Evolutionary conservation across 805 yeast species (phyloP).

Genomic region (Metschnikowia anglica): DNA sequence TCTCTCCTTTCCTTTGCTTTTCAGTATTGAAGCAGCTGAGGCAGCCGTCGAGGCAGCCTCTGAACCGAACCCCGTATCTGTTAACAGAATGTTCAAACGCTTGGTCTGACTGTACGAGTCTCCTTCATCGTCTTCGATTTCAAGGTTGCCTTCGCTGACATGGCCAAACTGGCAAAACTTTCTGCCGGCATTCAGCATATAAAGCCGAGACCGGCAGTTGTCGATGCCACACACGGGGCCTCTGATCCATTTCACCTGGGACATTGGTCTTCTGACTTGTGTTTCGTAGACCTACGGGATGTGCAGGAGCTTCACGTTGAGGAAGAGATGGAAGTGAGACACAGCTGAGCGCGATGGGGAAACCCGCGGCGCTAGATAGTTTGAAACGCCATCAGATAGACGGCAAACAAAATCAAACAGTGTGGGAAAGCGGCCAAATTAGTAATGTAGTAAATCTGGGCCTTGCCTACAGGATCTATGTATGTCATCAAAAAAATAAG

Average conservation of each 20-base stretch:
- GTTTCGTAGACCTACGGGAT: background rate
- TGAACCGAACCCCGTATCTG: slow-evolving; percentile 28
- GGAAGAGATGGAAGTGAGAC: slow-evolving; percentile 1
- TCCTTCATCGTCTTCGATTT: slow-evolving; percentile 81
- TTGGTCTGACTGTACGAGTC: slow-evolving; percentile 51
- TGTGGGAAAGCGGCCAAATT: too few species aligned
- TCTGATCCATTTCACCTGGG: slow-evolving; percentile 45
- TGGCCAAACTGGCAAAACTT: slow-evolving; percentile 90
- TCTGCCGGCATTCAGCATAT: slow-evolving; percentile 72
- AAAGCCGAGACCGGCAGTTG: slow-evolving; percentile 80
- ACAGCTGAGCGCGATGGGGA: background rate
- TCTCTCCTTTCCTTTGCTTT: slow-evolving; percentile 9
- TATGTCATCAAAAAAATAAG: too few species aligned
- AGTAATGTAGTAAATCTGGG: too few species aligned
- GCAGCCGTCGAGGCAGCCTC: slow-evolving; percentile 8
- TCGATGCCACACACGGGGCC: slow-evolving; percentile 90
- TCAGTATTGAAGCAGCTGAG: background rate
- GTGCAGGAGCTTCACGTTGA: slow-evolving; percentile 2
- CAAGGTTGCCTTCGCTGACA: slow-evolving; percentile 76
- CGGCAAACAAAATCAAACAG: too few species aligned
- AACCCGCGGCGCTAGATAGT: background rate
- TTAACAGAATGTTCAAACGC: slow-evolving; percentile 49
- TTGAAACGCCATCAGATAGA: too few species aligned
- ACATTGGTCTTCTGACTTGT: slow-evolving; percentile 9
- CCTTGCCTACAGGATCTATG: too few species aligned